Evolutionary conservation across 2,329 filamentous ascomycete genomes (phyloP), one percentile per base, ranked within the genome.

Genomic region (Neonectria hederae): DNA sequence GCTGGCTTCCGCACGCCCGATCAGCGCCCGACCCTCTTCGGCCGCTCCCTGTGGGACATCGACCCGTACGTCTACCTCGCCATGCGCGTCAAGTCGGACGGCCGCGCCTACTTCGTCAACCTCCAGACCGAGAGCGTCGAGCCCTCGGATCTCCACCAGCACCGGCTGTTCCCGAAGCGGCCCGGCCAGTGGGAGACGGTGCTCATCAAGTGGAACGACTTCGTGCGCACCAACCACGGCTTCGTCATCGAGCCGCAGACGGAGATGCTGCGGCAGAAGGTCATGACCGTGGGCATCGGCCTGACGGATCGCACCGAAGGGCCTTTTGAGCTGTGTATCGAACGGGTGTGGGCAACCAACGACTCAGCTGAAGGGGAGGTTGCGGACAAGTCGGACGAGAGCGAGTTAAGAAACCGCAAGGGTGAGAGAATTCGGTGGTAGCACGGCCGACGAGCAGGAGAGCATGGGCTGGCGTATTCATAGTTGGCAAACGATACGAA

Each of bases 161-260:
- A 99, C 79, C 86, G 96, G 54, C 81, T 99, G 5, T 97, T 93
- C 71, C 86, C 91, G 9, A 90, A 90, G 74, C 87, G 88, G 9
- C 90, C 92, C 0, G 94, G 94, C 1, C 86, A 94, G 73, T 99
- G 96, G 96, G 95, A 99, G 84, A 97, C 96, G 2, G 87, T 97
- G n/a, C 79, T 97, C 51, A 91, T 99, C 68, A 92, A 91, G 66
- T 96, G 94, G 86, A 91, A 90, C 72, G 93, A 97, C 69, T 98
- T 99, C 80, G 95, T 99, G 63, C 86, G 96, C 67, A 99, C 96
- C 14, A 98, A 97, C 76, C 89, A 97, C 75, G 96, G 96, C 7
- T 89, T 92, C 73, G 93, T 97, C 1, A 90, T 97, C 5, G 94
- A 98, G 81, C 96, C 96, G 32, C 95, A 98, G 83, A 90, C 90